phyloP scores from a whole-genome alignment of 768 basidiomycete species.

The Boletus rufocinnamomeus region DNA sequence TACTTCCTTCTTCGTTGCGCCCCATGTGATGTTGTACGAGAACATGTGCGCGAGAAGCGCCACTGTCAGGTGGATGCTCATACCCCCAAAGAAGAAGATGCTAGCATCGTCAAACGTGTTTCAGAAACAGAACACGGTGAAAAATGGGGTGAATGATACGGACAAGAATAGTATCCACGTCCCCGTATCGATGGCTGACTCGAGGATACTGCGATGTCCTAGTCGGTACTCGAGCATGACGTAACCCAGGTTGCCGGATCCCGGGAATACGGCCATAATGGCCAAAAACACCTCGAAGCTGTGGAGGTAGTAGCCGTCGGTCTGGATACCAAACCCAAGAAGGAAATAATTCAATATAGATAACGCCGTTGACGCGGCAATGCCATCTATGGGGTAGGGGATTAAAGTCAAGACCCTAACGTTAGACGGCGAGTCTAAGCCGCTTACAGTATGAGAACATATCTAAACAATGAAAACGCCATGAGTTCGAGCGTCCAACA shows the following conservation, averaged over 20 bases:
- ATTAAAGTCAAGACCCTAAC: not conserved
- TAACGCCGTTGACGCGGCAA: constrained; percentile 65
- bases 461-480: constrained; percentile 30
- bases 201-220: constrained; percentile 38
- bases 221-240: constrained; percentile 72
- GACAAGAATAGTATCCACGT: constrained; percentile 41
- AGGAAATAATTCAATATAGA: constrained; percentile 71
- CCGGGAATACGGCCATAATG: constrained; percentile 70
- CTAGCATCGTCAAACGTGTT: constrained; percentile 9
- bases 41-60: constrained; percentile 61
- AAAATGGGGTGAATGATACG: constrained; percentile 3
- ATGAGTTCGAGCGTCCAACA: constrained; percentile 7
- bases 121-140: not conserved
- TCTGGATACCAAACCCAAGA: constrained; percentile 69
- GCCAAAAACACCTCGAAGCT: constrained; percentile 81
- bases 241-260: constrained; percentile 70
- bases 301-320: constrained; percentile 76
- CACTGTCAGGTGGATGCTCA: constrained; percentile 52
- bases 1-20: constrained; percentile 76
- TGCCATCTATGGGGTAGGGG: constrained; percentile 40
- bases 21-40: constrained; percentile 62
- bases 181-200: constrained; percentile 26
- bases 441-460: constrained; percentile 56
- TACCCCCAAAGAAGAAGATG: constrained; percentile 58
- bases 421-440: constrained; percentile 2